These are phyloP conservation scores for Diaporthe capsici DNA, from an alignment of 2,329 filamentous ascomycete genomes.

Conservation along the genomic window DNA sequence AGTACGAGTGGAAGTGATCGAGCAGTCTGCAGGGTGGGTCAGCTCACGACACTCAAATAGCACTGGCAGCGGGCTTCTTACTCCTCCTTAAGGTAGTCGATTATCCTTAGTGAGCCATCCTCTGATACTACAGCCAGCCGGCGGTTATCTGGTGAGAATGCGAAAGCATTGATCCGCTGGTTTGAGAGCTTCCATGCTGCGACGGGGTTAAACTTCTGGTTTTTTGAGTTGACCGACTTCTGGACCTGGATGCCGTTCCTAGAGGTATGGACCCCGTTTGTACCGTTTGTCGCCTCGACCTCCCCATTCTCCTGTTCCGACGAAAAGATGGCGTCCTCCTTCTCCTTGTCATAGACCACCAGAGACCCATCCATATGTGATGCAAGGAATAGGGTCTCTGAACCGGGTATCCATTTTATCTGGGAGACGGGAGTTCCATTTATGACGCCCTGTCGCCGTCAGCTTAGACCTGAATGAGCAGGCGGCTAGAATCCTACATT, in stretches of 20 bases:
- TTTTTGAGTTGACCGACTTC: constrained; percentile 94
- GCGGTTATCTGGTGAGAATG: constrained; percentile 90
- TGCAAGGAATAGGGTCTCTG: constrained; percentile 92
- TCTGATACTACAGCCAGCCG: constrained; percentile 93
- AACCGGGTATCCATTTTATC: constrained; percentile 94
- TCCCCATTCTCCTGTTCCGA: constrained; percentile 84
- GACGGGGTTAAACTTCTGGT: constrained; percentile 93
- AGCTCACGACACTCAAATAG: background rate
- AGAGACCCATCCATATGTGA: constrained; percentile 92
- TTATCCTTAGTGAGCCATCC: constrained; percentile 88
- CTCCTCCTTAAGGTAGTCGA: constrained; percentile 94
- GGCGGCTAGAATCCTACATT: constrained; percentile 71
- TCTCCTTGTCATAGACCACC: constrained; percentile 97
- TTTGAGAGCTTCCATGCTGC: constrained; percentile 94
- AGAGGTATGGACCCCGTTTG: constrained; percentile 52
- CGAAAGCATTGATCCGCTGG: constrained; percentile 89
- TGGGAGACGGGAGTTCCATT: constrained; percentile 88
- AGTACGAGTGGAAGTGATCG: constrained; percentile 91
- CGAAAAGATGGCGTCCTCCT: constrained; percentile 86
- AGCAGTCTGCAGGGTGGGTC: constrained; percentile 71
- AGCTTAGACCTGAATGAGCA: constrained; percentile 39
- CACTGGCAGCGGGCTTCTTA: constrained; percentile 58
- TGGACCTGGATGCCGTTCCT: constrained; percentile 75
- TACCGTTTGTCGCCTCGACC: constrained; percentile 55
- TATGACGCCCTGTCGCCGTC: constrained; percentile 78